Conservation (phyloP, 1,284 basidiomycete genomes). For the Golubevia pallescens region DNA sequence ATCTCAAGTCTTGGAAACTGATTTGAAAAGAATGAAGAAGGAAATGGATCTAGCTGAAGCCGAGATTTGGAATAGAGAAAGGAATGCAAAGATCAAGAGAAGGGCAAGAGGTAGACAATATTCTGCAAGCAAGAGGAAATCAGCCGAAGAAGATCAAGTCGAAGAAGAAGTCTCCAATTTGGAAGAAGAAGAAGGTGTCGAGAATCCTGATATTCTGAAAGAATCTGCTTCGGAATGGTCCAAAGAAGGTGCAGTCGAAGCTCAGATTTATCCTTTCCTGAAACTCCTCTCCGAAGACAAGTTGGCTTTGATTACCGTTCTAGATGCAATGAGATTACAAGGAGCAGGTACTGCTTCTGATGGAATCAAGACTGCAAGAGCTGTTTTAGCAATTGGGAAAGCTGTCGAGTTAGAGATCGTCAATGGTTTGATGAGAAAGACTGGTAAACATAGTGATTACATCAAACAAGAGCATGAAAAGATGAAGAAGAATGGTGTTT, state of each 20-base stretch:
- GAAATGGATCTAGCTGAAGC: no score
- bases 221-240: background rate
- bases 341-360: constrained; percentile 78
- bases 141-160: constrained; percentile 8
- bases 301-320: constrained; percentile 85
- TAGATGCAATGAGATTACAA: constrained; percentile 85
- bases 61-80: constrained; percentile 1
- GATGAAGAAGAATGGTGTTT: background rate
- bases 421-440: background rate
- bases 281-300: constrained; percentile 77
- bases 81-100: constrained; percentile 1
- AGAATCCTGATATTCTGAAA: no score
- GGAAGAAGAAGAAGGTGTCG: background rate
- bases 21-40: constrained; percentile 23
- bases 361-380: constrained; percentile 89
- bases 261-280: constrained; percentile 71
- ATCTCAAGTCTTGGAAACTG: constrained; percentile 25
- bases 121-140: no score
- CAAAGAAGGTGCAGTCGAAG: constrained; percentile 12
- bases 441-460: no score
- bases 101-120: no score
- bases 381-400: constrained; percentile 80
- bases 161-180: background rate
- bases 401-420: constrained; percentile 77
- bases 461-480: background rate